Evolutionary conservation across 2,329 filamentous ascomycete species (phyloP), one percentile per base, ranked within the genome.

Genomic region (Xenoacremonium recifei): DNA sequence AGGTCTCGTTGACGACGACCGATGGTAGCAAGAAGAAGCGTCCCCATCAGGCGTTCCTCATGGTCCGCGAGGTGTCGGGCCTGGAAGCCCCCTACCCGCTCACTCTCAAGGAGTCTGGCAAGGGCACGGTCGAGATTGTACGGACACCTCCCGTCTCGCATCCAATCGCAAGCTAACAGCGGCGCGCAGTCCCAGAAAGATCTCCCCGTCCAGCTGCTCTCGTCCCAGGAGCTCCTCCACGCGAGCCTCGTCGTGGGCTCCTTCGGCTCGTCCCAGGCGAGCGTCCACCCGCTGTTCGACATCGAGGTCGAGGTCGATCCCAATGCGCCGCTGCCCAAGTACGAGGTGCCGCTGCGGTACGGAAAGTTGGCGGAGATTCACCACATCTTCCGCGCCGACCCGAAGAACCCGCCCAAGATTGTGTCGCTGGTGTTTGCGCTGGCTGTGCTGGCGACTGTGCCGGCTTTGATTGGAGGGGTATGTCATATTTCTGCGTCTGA

Each of bases 21-120:
- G 89, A 96, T 60, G 84, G 80, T 61, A 82, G 83, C 67, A 84
- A 82, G 55, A 77, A 80, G 35, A 92, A 90, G 75, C 82, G 87
- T 52, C 89, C 93, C 55, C 93, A 99, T 68, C 93, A 99, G 69
- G 90, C 90, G 5, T 96, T 96, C 72, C 76, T 99, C 40, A 76
- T 93, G 13, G 69, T 99, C 44, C 84, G 80, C 56, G 90, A 97
- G 55, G 71, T 75, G 11, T 84, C 83, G 10, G 89, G 88, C 25
- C 74, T 99, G 35, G 91, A 97, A 66, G 84, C 90, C 18, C 90
- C 91, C 1, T 96, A 92, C 59, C 82, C 90, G 2, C 76, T 99
- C 56, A 84, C 72, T 10, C 72, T 95, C 35, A 96, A 95, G 72
- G 87, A 93, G 9, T 89, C 77, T 58, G 93, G 93, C 53, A 96